These are phyloP conservation scores for Plantago elongata DNA, from an alignment of 257 asterid species.

Conservation along the genomic window DNA sequence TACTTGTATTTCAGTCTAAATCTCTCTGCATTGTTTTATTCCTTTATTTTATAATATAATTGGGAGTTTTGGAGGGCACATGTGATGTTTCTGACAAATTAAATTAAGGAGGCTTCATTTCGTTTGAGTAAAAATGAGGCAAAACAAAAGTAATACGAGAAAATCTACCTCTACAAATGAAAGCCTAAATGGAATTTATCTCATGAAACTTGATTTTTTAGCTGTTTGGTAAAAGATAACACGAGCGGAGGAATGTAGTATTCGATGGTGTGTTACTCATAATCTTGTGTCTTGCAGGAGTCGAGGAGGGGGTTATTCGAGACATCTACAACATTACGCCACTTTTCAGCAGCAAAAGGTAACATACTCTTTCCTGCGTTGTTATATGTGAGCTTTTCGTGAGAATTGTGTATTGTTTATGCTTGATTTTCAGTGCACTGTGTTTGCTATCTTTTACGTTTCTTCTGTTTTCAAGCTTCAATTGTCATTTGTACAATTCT, in stretches of 20 bases:
- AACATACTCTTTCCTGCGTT: conserved; percentile 4
- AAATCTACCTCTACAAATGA: too few species aligned
- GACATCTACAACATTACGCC: conserved; percentile 35
- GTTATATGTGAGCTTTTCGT: conserved; percentile 5
- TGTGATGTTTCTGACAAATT: too few species aligned
- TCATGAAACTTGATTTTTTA: conserved; percentile 2
- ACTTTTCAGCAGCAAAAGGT: conserved; percentile 68
- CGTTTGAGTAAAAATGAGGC: too few species aligned
- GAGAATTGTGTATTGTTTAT: not conserved
- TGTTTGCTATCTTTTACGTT: conserved; percentile 11
- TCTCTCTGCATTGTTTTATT: too few species aligned
- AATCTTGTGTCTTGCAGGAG: conserved; percentile 30
- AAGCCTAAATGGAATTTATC: not conserved
- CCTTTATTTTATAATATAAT: too few species aligned
- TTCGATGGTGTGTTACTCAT: not conserved
- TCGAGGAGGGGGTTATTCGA: conserved; percentile 38
- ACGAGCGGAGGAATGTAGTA: conserved; percentile 1
- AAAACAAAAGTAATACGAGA: too few species aligned
- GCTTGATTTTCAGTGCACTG: not conserved
- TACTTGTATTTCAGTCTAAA: too few species aligned
- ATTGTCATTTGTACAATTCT: conserved; percentile 1
- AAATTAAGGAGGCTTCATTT: too few species aligned
- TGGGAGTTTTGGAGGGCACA: too few species aligned
- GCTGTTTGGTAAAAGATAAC: not conserved
- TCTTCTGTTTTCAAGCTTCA: conserved; percentile 6